Evolutionary conservation across 805 yeast genomes (phyloP).

Genomic region (Lachancea fermentati): DNA sequence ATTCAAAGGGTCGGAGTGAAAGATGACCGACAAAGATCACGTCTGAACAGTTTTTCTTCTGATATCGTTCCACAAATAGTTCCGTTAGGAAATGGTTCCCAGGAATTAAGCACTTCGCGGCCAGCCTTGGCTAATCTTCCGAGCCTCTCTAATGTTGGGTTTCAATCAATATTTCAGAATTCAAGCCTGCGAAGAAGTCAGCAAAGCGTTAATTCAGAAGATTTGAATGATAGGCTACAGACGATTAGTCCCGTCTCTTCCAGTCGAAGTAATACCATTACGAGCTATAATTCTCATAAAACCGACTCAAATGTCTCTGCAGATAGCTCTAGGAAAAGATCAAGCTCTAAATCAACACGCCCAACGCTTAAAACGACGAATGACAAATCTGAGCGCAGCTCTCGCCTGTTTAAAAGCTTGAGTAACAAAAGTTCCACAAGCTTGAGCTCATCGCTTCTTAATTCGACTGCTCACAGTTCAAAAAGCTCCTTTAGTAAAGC

Average conservation of each 20-base stretch:
- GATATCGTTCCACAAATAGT: constrained; percentile 28
- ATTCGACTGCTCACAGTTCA: background rate
- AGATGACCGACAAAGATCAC: constrained; percentile 4
- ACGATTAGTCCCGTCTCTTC: constrained; percentile 7
- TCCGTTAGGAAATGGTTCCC: background rate
- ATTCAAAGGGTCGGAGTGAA: constrained; percentile 2
- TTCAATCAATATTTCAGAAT: constrained; percentile 25
- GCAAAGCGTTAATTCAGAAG: constrained; percentile 12
- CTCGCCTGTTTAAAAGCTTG: background rate
- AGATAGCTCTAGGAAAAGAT: background rate
- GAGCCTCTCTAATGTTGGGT: constrained; percentile 25
- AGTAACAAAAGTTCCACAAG: background rate
- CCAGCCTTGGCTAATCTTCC: constrained; percentile 12
- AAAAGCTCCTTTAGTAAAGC: constrained; percentile 17
- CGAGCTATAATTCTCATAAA: constrained; percentile 4
- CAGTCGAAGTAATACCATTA: constrained; percentile 2
- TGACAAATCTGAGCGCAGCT: constrained; percentile 1
- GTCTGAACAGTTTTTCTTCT: constrained; percentile 27
- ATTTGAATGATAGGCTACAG: background rate
- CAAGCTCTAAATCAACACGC: background rate
- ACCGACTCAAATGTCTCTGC: constrained; percentile 6
- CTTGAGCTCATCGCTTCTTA: constrained; percentile 1
- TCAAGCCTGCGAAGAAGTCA: constrained; percentile 20
- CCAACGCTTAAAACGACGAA: background rate
- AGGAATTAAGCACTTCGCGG: background rate